These are phyloP conservation scores for Pythium folliculosum DNA, from an alignment of 352 stramenopile genomes.

Conservation along the genomic window DNA sequence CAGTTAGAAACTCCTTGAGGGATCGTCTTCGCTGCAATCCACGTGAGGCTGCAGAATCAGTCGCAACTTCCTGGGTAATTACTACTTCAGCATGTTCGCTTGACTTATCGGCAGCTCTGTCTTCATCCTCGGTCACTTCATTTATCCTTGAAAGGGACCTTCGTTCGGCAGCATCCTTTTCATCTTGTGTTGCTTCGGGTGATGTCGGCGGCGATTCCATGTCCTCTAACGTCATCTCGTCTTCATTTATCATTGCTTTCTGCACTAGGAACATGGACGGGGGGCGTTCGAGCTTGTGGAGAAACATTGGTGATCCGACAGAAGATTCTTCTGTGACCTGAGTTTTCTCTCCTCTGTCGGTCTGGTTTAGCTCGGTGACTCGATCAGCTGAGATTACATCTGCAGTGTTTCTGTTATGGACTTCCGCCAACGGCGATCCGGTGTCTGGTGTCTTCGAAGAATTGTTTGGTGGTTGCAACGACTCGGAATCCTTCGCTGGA, in stretches of 20 bases:
- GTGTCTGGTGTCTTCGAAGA: too few species aligned
- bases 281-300: constrained; percentile 32
- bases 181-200: constrained; percentile 2
- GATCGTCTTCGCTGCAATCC: not conserved
- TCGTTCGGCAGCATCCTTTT: not conserved
- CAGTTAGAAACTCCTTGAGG: not conserved
- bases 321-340: not conserved
- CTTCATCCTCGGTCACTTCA: constrained; percentile 1
- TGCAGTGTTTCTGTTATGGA: not conserved
- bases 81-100: not conserved
- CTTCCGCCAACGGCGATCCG: not conserved
- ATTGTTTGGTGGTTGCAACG: not conserved
- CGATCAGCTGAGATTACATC: not conserved
- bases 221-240: constrained; percentile 34
- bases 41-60: not conserved
- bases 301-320: constrained; percentile 19
- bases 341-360: not conserved
- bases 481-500: not conserved
- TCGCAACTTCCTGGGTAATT: not conserved
- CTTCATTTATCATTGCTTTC: constrained; percentile 7
- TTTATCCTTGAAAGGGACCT: not conserved
- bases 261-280: constrained; percentile 29
- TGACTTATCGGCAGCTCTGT: not conserved
- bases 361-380: not conserved
- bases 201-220: constrained; percentile 28